phyloP scores from a whole-genome alignment of 805 yeast species.

The Candida tibetensis region DNA sequence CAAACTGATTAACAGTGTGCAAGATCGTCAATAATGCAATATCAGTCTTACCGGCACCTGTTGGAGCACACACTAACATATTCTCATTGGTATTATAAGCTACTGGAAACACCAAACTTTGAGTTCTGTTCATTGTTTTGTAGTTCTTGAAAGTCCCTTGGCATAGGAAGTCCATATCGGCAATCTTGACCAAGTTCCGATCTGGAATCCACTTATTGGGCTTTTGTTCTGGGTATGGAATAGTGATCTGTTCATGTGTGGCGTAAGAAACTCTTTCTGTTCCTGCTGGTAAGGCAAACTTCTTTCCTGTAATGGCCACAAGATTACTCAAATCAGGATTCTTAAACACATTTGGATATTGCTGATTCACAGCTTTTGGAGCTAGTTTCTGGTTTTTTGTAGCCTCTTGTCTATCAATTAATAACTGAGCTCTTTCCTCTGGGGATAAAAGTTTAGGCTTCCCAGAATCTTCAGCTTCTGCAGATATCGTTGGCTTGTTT shows the following conservation, averaged over 20 bases:
- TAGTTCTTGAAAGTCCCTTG: slow-evolving; percentile 82
- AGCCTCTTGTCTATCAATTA: slow-evolving; percentile 46
- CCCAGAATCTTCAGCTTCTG: slow-evolving; percentile 5
- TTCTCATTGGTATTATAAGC: slow-evolving; percentile 93
- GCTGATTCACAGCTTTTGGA: slow-evolving; percentile 44
- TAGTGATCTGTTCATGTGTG: slow-evolving; percentile 73
- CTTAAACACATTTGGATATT: slow-evolving; percentile 86
- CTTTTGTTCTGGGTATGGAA: slow-evolving; percentile 67
- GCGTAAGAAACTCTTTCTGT: slow-evolving; percentile 63
- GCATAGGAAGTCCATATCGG: slow-evolving; percentile 72
- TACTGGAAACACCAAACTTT: slow-evolving; percentile 84
- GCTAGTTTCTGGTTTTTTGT: slow-evolving; percentile 50
- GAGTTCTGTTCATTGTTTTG: slow-evolving; percentile 77
- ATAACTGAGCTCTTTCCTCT: slow-evolving; percentile 53
- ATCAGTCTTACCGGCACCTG: slow-evolving; percentile 98
- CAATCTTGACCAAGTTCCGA: slow-evolving; percentile 52
- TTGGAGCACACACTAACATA: slow-evolving; percentile 95
- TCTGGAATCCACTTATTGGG: slow-evolving; percentile 42
- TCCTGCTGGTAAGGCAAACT: slow-evolving; percentile 76
- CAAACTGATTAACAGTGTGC: slow-evolving; percentile 73
- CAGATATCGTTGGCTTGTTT: neutral
- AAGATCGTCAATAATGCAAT: slow-evolving; percentile 80
- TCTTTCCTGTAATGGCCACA: slow-evolving; percentile 68
- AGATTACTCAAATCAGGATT: slow-evolving; percentile 43
- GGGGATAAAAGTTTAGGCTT: slow-evolving; percentile 42